Evolutionary conservation across 768 basidiomycete species (phyloP), one percentile per base, ranked within the genome.

Genomic region (Cystofilobasidium macerans): DNA sequence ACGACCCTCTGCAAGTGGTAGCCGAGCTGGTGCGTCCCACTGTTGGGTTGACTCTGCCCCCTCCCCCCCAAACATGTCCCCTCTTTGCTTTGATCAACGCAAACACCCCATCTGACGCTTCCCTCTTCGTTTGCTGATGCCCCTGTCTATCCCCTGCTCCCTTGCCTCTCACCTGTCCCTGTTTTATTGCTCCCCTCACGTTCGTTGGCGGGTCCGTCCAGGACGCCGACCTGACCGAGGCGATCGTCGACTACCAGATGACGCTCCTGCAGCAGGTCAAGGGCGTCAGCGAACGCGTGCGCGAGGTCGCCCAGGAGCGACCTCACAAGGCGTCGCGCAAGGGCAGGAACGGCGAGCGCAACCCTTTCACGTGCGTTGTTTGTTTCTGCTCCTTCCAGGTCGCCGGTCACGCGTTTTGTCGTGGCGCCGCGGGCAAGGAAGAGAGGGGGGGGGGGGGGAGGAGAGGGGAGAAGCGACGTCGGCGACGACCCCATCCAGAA

Each of bases 171-270:
- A n/a, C n/a, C n/a, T n/a, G n/a, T n/a, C n/a, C n/a, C n/a, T n/a
- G n/a, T n/a, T n/a, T n/a, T n/a, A n/a, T n/a, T n/a, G n/a, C n/a
- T n/a, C n/a, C n/a, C n/a, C n/a, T n/a, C n/a, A n/a, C n/a, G n/a
- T n/a, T n/a, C n/a, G n/a, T 20, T 67, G 42, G 43, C 35, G 56
- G 26, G 32, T 14, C 40, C 40, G 48, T 1, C 14, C 40, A 75
- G 73, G 72, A 76, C 61, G 68, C 72, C 9, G 64, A 70, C 11
- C 61, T 75, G 12, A 72, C 74, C 16, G 75, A 77, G 53, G 73
- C 74, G 5, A 56, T 76, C 4, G 74, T 77, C 16, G 61, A 57
- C 18, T 77, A 77, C 64, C 76, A 77, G 57, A 71, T 73, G 67
- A 69, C 70, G n/a, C 61, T 77, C 11, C 65, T 74, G 36, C 62